Evolutionary conservation across 305 asterid species (phyloP).

Genomic region (Fraxinus angustifolia): DNA sequence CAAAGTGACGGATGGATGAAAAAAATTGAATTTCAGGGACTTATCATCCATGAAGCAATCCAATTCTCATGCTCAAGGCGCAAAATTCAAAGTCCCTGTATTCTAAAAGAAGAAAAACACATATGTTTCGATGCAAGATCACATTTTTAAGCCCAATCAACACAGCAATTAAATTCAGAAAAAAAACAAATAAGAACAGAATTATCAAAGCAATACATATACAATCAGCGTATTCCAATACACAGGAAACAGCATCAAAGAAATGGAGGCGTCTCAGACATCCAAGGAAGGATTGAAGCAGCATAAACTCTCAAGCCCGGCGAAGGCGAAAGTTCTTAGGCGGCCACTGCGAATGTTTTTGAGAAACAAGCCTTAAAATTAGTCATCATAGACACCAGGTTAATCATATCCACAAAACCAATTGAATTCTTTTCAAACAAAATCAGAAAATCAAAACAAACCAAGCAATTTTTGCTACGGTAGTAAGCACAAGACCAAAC

Average conservation of each 20-base stretch:
- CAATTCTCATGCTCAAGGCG: neutral
- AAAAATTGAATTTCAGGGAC: slow-evolving; percentile 7
- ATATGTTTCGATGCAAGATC: neutral
- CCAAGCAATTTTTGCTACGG: neutral
- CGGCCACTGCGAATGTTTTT: slow-evolving; percentile 59
- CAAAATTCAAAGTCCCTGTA: slow-evolving; percentile 15
- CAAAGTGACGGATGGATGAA: slow-evolving; percentile 34
- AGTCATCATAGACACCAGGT: neutral
- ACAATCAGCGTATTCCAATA: neutral
- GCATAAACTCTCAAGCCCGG: slow-evolving; percentile 56
- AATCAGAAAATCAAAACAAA: neutral
- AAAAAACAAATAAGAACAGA: neutral
- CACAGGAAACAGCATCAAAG: neutral
- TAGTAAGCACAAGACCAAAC: neutral
- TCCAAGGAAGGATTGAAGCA: slow-evolving; percentile 38
- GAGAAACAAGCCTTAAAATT: slow-evolving; percentile 50
- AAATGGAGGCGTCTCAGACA: slow-evolving; percentile 21
- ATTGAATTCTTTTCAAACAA: neutral
- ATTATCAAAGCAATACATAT: neutral
- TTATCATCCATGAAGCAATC: neutral
- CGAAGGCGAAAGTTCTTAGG: slow-evolving; percentile 54
- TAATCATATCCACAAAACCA: slow-evolving; percentile 12
- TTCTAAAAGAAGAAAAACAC: neutral
- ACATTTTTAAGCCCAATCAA: neutral
- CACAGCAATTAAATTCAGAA: neutral